phyloP scores from a whole-genome alignment of 371 early-diverging fungal genomes.

The Catenaria anguillulae region DNA sequence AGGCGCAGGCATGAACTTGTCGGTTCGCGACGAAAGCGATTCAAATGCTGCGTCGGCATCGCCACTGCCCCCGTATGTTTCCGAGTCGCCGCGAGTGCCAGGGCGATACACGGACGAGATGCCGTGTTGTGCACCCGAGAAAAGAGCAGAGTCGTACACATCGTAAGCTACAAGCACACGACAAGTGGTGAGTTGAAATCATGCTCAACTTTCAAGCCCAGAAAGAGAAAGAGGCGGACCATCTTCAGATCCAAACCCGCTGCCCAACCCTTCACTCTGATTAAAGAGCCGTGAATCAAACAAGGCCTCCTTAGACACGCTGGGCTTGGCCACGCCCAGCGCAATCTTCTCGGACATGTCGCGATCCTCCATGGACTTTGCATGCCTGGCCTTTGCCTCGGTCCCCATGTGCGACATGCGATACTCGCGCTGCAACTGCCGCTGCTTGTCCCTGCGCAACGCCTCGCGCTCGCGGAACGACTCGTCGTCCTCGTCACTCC shows the following conservation, averaged over 20 bases:
- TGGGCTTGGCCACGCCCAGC: conserved; percentile 83
- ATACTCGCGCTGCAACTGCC: conserved; percentile 70
- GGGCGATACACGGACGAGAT: conserved; percentile 64
- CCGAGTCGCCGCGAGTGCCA: conserved; percentile 45
- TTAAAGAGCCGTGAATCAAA: conserved; percentile 89
- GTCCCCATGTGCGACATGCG: conserved; percentile 82
- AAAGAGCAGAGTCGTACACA: conserved; percentile 80
- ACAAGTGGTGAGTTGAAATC: background rate
- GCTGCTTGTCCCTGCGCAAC: conserved; percentile 65
- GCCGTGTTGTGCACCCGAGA: conserved; percentile 41
- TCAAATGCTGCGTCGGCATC: conserved; percentile 54
- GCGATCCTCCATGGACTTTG: conserved; percentile 39
- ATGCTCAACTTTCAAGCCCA: background rate
- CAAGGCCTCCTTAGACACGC: conserved; percentile 70
- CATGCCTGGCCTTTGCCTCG: conserved; percentile 62
- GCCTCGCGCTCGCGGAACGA: conserved; percentile 67
- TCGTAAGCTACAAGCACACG: conserved; percentile 49
- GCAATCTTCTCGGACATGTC: conserved; percentile 97
- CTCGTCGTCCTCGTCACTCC: conserved; percentile 37
- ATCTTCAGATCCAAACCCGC: conserved; percentile 67
- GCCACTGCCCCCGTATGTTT: conserved; percentile 36
- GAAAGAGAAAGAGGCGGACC: conserved; percentile 24
- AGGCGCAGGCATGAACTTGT: conserved; percentile 41
- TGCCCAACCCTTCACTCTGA: conserved; percentile 64
- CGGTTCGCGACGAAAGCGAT: conserved; percentile 45